Evolutionary conservation across 371 early-diverging fungal species (phyloP).

Genomic region (Mortierella sp.): DNA sequence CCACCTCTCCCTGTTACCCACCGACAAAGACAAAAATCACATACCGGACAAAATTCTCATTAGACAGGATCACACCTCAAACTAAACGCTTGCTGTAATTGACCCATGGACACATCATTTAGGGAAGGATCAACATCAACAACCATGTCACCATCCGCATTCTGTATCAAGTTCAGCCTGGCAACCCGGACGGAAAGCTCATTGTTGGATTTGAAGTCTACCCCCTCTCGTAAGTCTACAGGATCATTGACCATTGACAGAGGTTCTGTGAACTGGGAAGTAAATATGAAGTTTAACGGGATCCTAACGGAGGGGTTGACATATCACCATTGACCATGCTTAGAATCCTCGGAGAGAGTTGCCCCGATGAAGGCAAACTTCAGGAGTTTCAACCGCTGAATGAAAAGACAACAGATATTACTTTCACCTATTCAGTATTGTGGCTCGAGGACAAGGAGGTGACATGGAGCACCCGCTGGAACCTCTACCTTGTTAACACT

Average conservation of each 20-base stretch:
- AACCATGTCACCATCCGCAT: slow-evolving; percentile 65
- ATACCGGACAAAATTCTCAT: background rate
- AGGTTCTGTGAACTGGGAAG: background rate
- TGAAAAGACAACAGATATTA: slow-evolving; percentile 36
- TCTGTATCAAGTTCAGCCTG: slow-evolving; percentile 59
- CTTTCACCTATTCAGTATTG: slow-evolving; percentile 66
- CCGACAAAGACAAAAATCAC: background rate
- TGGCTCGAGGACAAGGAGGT: slow-evolving; percentile 64
- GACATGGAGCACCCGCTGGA: slow-evolving; percentile 67
- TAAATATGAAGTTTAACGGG: background rate
- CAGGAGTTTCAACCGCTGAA: slow-evolving; percentile 37
- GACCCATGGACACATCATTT: background rate
- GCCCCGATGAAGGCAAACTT: slow-evolving; percentile 23
- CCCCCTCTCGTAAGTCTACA: slow-evolving; percentile 59
- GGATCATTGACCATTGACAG: background rate
- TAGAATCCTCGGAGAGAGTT: slow-evolving; percentile 19
- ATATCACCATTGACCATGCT: background rate
- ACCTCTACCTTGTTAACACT: slow-evolving; percentile 57
- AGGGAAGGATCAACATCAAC: slow-evolving; percentile 58
- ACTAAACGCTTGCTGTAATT: background rate
- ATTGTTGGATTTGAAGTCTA: slow-evolving; percentile 70
- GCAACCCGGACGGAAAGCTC: slow-evolving; percentile 44
- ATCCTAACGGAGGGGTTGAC: background rate
- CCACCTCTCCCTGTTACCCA: background rate
- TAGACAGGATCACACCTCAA: background rate